phyloP scores from a whole-genome alignment of 176 grass and related monocot species.

The Luzula sylvatica region DNA sequence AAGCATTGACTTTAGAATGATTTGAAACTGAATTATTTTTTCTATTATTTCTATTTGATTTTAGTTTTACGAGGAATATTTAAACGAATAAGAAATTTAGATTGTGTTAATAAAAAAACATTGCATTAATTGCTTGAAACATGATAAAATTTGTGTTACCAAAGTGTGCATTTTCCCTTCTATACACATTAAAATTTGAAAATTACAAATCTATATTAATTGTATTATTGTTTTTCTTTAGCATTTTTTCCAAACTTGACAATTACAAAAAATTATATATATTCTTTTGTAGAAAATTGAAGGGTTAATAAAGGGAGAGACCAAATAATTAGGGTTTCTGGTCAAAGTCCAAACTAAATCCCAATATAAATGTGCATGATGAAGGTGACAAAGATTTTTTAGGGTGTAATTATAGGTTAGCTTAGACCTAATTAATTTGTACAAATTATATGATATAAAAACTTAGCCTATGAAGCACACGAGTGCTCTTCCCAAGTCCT shows the following conservation, averaged over 20 bases:
- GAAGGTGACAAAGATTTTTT: conserved; percentile 79
- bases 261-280: too few species aligned
- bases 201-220: too few species aligned
- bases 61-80: conserved; percentile 15
- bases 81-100: background rate
- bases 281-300: conserved; percentile 9
- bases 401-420: conserved; percentile 12
- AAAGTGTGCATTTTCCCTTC: background rate
- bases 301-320: conserved; percentile 4
- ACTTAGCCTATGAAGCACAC: conserved; percentile 56
- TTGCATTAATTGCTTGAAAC: background rate
- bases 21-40: conserved; percentile 9
- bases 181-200: too few species aligned
- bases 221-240: too few species aligned
- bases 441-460: conserved; percentile 34
- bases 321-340: conserved; percentile 12
- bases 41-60: conserved; percentile 7
- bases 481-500: conserved; percentile 91
- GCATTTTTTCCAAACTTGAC: too few species aligned
- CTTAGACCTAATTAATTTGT: conserved; percentile 39
- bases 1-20: conserved; percentile 1
- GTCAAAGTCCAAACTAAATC: conserved; percentile 75
- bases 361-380: conserved; percentile 47
- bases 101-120: too few species aligned
- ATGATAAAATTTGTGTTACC: background rate